These are phyloP conservation scores for Ampelocalamus luodianensis DNA, from an alignment of 176 grass and related monocot genomes.

Conservation along the genomic window DNA sequence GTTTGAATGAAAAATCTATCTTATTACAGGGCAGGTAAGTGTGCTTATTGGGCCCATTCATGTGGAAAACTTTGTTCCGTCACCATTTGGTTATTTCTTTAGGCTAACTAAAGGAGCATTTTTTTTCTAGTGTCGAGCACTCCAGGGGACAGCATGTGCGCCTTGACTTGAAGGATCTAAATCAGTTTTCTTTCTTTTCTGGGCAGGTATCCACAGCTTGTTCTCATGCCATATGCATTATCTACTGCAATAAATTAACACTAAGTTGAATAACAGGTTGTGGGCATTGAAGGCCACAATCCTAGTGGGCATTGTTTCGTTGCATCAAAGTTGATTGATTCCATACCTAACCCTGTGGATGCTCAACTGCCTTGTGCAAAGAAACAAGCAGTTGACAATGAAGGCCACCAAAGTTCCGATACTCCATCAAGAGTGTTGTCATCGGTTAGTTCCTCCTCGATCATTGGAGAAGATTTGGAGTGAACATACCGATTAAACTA, in stretches of 20 bases:
- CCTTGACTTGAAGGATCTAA: conserved; percentile 78
- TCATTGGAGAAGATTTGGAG: conserved; percentile 18
- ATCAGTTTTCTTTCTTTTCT: conserved; percentile 86
- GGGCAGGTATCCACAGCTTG: conserved; percentile 65
- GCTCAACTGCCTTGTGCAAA: conserved; percentile 65
- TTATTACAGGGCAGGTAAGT: conserved; percentile 87
- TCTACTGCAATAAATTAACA: conserved; percentile 40
- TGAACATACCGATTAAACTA: neutral
- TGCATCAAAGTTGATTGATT: conserved; percentile 79
- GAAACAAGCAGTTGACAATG: conserved; percentile 63
- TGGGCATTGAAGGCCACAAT: conserved; percentile 91
- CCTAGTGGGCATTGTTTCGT: conserved; percentile 90
- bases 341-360: conserved; percentile 58
- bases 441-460: conserved; percentile 51
- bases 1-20: conserved; percentile 94
- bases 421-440: conserved; percentile 61
- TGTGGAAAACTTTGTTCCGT: conserved; percentile 2
- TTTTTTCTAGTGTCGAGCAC: conserved; percentile 65
- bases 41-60: conserved; percentile 31
- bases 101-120: conserved; percentile 29
- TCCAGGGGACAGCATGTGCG: conserved; percentile 79
- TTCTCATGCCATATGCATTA: conserved; percentile 10
- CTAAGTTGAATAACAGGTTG: conserved; percentile 56
- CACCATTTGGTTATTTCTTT: conserved; percentile 29
- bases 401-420: conserved; percentile 48